Conservation (phyloP, 1,284 basidiomycete species). For the Melanopsichium pennsylvanicum region DNA sequence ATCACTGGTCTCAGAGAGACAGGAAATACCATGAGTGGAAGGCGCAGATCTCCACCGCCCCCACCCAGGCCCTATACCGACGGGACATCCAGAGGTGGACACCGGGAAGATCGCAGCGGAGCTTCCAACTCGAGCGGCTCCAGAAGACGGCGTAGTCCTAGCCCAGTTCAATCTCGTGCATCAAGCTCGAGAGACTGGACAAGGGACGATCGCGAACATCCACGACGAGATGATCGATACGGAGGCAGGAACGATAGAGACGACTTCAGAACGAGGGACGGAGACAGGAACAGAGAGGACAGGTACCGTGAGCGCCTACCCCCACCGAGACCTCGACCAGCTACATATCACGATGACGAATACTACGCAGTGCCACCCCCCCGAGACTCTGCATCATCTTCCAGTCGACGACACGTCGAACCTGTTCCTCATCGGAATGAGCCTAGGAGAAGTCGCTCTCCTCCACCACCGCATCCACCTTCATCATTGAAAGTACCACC, state of each 20-base stretch:
- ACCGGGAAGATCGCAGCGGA: conserved; percentile 11
- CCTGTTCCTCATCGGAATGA: not conserved
- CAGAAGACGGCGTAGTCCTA: conserved; percentile 21
- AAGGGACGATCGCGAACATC: conserved; percentile 6
- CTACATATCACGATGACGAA: conserved; percentile 5
- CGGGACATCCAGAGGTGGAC: conserved; percentile 3
- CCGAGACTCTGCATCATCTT: not conserved
- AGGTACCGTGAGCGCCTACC: conserved; percentile 10
- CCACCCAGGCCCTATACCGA: conserved; percentile 19
- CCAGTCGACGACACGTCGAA: not conserved
- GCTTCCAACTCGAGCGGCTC: conserved; percentile 7
- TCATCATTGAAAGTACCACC: not conserved
- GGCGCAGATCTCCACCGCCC: conserved; percentile 18
- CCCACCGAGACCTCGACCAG: conserved; percentile 10
- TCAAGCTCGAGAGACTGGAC: conserved; percentile 13
- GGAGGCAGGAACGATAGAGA: conserved; percentile 1
- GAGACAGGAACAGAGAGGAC: conserved; percentile 7
- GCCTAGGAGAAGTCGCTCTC: conserved; percentile 6
- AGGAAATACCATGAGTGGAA: conserved; percentile 16
- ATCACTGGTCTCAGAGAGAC: no score
- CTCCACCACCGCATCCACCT: not conserved
- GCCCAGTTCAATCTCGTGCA: conserved; percentile 6
- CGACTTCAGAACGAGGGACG: conserved; percentile 7
- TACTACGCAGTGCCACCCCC: not conserved
- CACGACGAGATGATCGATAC: not conserved